Evolutionary conservation across 805 yeast genomes (phyloP).

Genomic region (Candida quercuum): DNA sequence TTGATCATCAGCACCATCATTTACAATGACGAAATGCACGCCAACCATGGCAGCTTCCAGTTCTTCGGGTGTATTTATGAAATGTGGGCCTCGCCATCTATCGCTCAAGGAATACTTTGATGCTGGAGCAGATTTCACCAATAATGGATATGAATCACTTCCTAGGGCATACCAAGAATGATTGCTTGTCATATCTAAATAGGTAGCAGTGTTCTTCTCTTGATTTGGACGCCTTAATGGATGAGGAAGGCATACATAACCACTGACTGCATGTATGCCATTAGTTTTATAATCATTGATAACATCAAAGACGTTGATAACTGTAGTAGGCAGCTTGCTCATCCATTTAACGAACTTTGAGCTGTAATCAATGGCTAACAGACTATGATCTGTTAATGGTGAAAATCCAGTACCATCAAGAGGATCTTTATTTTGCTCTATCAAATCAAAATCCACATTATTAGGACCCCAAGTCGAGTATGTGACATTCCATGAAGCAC

Average conservation of each 20-base stretch:
- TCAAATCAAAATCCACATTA: constrained; percentile 57
- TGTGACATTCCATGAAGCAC: constrained; percentile 77
- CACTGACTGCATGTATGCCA: constrained; percentile 9
- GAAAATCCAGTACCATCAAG: constrained; percentile 73
- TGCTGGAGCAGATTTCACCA: constrained; percentile 74
- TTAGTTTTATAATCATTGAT: constrained; percentile 26
- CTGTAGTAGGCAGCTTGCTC: constrained; percentile 62
- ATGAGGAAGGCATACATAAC: constrained; percentile 59
- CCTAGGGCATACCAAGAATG: constrained; percentile 88
- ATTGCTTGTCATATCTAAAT: constrained; percentile 55
- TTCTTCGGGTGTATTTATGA: constrained; percentile 32
- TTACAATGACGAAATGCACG: constrained; percentile 34
- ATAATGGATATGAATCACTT: constrained; percentile 67
- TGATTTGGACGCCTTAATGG: constrained; percentile 39
- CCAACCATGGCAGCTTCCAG: constrained; percentile 42
- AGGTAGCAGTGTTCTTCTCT: constrained; percentile 42
- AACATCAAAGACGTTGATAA: constrained; percentile 78
- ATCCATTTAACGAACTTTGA: constrained; percentile 79
- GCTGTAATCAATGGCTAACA: constrained; percentile 67
- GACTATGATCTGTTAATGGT: constrained; percentile 76
- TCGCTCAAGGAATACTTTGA: constrained; percentile 49
- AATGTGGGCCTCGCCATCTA: constrained; percentile 36
- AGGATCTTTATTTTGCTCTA: constrained; percentile 46
- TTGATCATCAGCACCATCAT: constrained; percentile 3
- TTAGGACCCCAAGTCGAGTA: constrained; percentile 92